Percentiles rank a stretch among this genome's conserved stretches.
Conservation (phyloP, 805 yeast genomes). For the Kuraishia hungarica region DNA sequence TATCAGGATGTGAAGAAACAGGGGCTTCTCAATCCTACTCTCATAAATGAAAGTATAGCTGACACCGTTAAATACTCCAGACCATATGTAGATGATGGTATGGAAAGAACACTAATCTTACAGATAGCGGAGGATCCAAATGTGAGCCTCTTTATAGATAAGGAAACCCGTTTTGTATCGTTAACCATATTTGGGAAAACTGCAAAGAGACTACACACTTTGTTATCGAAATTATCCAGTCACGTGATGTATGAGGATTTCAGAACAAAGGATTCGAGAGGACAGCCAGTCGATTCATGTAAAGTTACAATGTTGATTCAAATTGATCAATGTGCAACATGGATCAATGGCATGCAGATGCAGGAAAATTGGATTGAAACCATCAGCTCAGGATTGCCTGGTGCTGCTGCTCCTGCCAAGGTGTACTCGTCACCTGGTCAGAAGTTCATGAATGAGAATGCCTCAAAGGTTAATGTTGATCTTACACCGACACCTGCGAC, state of each 20-base stretch:
- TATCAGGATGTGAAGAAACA: conserved; percentile 34
- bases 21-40: conserved; percentile 16
- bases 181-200: conserved; percentile 14
- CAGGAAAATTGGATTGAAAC: conserved; percentile 18
- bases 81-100: conserved; percentile 32
- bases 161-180: conserved; percentile 18
- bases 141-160: conserved; percentile 22
- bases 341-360: conserved; percentile 20
- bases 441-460: not conserved
- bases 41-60: conserved; percentile 7
- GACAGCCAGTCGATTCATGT: not conserved
- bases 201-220: conserved; percentile 13
- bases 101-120: conserved; percentile 27
- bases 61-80: conserved; percentile 29
- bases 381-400: conserved; percentile 3
- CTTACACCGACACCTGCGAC: not conserved
- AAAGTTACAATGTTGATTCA: conserved; percentile 15
- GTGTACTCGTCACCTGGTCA: not conserved
- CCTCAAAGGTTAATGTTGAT: not conserved
- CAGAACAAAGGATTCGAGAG: conserved; percentile 1
- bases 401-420: not conserved
- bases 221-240: conserved; percentile 14
- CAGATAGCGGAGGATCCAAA: conserved; percentile 27
- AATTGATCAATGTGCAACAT: conserved; percentile 11
- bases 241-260: conserved; percentile 17